Evolutionary conservation across 768 basidiomycete genomes (phyloP), one percentile per base, ranked within the genome.

Genomic region (Tricholoma bakamatsutake): DNA sequence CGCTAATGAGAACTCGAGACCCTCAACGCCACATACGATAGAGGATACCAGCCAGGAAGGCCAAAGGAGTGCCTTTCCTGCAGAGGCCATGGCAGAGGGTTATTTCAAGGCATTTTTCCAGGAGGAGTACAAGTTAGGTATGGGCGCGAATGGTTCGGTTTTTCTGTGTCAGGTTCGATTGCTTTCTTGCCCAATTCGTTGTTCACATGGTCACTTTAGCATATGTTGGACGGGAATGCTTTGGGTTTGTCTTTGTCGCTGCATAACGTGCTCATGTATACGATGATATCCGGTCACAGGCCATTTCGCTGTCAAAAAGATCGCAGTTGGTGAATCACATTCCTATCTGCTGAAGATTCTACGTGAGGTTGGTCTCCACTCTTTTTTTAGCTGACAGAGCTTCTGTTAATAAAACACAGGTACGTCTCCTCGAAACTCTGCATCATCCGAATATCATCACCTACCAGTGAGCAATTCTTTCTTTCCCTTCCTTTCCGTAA

Each of bases 271-370:
- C 46, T 45, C 33, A 47, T 48, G 49, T 60, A 39, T 39, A 28
- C 28, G 35, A 54, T 43, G 31, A 52, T 34, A 6, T 47, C 27
- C 40, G 54, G 10, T 11, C 47, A 21, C 60, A 82, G 90, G 90
- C 28, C 87, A 85, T 61, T 97, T 95, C 67, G 95, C 95, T 0
- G 90, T 97, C 47, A 98, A 98, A 74, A 98, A 97, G 69, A 93
- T 98, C 18, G 93, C 96, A 0, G 90, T 98, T 0, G 94, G 94
- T 48, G 84, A 91, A 64, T 95, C 92, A 0, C 89, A 93, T 61
- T 78, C 85, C 2, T 95, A 95, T 72, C 76, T 96, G 5, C 71
- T 93, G 39, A 85, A 84, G 49, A 93, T 90, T 53, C 73, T 95
- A 37, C 82, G 83, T 43, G 93, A 95, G 75, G 85, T 80, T 43